A percentile compares a stretch with the other conserved stretches of the same genome.
phyloP scores from a whole-genome alignment of 202 grass and related monocot genomes.

The Panicum virgatum region DNA sequence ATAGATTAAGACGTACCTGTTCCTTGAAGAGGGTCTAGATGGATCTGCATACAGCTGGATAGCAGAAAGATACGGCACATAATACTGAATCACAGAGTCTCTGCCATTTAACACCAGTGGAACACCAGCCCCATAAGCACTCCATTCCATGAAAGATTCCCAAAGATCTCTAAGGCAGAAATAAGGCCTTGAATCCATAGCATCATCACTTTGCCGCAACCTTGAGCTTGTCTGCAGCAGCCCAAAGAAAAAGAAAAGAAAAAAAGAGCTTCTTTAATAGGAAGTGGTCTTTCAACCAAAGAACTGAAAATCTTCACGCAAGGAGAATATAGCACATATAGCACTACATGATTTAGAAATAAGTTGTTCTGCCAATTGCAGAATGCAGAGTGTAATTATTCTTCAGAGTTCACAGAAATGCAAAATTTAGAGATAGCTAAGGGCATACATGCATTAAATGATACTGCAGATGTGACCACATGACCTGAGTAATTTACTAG shows the following conservation, averaged over 20 bases:
- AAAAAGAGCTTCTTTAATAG: neutral
- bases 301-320: neutral
- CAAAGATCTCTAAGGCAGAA: conserved; percentile 85
- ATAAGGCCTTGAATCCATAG: conserved; percentile 47
- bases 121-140: conserved; percentile 94
- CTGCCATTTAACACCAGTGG: conserved; percentile 80
- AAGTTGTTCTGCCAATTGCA: neutral
- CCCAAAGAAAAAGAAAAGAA: too few relatives aligned
- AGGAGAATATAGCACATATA: conserved; percentile 11
- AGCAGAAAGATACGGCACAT: conserved; percentile 94
- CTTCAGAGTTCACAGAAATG: neutral
- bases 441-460: neutral
- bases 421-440: neutral
- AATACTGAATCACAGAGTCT: conserved; percentile 89
- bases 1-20: conserved; percentile 45
- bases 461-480: neutral
- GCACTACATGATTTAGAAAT: neutral
- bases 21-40: conserved; percentile 48
- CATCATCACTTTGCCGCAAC: conserved; percentile 52
- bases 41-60: conserved; percentile 81
- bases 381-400: neutral
- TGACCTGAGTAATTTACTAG: neutral
- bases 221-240: conserved; percentile 52
- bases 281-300: neutral
- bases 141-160: conserved; percentile 98